phyloP scores from a whole-genome alignment of 495 filamentous ascomycete species.

The Margaritispora aquatica region DNA sequence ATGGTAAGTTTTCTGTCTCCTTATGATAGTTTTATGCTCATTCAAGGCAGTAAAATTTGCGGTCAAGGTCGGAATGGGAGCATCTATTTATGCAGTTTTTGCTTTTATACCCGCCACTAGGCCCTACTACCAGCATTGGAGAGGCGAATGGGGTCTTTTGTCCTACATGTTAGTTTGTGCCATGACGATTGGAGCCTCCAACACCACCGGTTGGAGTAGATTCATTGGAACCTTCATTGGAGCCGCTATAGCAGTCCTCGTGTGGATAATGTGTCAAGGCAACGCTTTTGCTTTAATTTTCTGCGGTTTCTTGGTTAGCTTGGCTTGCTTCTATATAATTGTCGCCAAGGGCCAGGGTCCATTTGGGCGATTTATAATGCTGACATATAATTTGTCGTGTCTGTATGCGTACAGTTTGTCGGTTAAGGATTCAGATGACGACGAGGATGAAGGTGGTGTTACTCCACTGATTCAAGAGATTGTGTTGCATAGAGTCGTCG shows the following conservation, averaged over 20 bases:
- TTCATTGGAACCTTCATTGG: constrained; percentile 87
- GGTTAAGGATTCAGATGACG: constrained; percentile 65
- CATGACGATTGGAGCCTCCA: constrained; percentile 94
- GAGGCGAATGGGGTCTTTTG: constrained; percentile 92
- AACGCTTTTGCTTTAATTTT: constrained; percentile 69
- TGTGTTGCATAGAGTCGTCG: constrained; percentile 80
- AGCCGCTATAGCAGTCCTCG: constrained; percentile 63
- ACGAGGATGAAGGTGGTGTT: constrained; percentile 79
- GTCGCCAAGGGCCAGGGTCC: constrained; percentile 77
- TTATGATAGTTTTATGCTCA: constrained; percentile 25
- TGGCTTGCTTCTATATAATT: constrained; percentile 85
- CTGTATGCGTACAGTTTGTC: constrained; percentile 90
- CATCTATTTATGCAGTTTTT: constrained; percentile 77
- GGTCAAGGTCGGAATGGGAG: constrained; percentile 87
- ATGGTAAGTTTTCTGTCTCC: constrained; percentile 30
- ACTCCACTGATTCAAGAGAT: constrained; percentile 83
- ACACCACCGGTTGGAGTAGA: constrained; percentile 80
- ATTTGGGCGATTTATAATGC: constrained; percentile 84
- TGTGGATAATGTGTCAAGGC: constrained; percentile 68
- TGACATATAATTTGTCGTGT: constrained; percentile 95
- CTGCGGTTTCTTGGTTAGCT: constrained; percentile 72
- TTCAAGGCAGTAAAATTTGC: constrained; percentile 53
- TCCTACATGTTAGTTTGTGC: constrained; percentile 98
- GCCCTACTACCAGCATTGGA: constrained; percentile 79
- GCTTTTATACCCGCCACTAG: constrained; percentile 75